Evolutionary conservation across 495 filamentous ascomycete genomes (phyloP), one percentile per base, ranked within the genome.

Genomic region (Penicillium samsonianum): DNA sequence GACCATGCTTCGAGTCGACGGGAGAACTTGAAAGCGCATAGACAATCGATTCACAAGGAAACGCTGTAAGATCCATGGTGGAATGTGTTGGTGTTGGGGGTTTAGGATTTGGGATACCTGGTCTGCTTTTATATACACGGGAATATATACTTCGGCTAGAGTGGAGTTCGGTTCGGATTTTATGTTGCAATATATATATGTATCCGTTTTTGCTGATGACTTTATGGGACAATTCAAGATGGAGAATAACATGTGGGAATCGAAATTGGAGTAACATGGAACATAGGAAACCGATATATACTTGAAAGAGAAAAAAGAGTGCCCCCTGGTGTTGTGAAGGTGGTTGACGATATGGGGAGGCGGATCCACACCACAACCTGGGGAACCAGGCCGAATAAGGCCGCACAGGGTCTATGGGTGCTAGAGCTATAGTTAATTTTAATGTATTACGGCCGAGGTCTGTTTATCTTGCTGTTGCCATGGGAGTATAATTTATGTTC

Each of bases 401-500:
- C 38, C 37, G 9, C 49, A 14, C 20, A 38, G 35, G 37, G 20
- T 33, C 33, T 50, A 50, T 30, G 11, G 38, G 25, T 53, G 38
- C 14, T 28, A 17, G 14, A 55, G 52, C 22, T 46, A 17, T 16
- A 40, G 25, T 17, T 30, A 20, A 6, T 41, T 26, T 31, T 1
- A 5, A 50, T 8, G 6, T 38, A 5, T 19, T 25, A 40, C 17
- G 31, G 25, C 17, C 42, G 20, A 45, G 23, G 16, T 28, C 23
- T 46, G n/a, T 26, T 26, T 19, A 48, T 31, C 5, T 4, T 35
- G 17, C 11, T 14, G 64, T 57, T 61, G 60, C 60, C 45, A 63
- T 55, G 53, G 62, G 59, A 49, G 50, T 41, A 56, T 60, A 48
- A 47, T 57, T 62, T 59, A 22, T 5, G 38, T 35, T 50, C 50